Base-by-base conservation (phyloP, 2,329 filamentous ascomycete genomes). In the Exophiala phaeomuriformis region DNA sequence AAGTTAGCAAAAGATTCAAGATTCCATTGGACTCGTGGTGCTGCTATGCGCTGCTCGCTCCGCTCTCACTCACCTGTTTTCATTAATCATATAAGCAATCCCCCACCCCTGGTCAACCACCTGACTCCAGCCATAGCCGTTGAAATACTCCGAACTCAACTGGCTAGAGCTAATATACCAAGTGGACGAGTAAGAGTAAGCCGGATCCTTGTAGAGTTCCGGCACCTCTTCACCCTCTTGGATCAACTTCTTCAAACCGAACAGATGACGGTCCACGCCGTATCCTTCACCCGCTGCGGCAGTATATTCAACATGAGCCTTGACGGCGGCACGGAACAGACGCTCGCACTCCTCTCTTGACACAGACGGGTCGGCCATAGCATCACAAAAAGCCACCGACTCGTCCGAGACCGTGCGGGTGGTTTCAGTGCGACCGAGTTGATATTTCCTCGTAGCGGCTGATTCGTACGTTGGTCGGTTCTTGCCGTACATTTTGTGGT, bases 51-150 rank as follows among this genome's bases (percentile, higher is more conserved):
- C n/a, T n/a, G n/a, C n/a, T 19, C 19, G 19, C 19, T 19, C 19
- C 19, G 19, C 19, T 19, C 19, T 19, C 19, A 19, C 19, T 19
- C 2, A 88, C 85, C 83, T 90, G 72, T 96, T 95, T 78, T 97
- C 91, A 69, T 98, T 98, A 71, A 98, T 97, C 93, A 98, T 98
- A 71, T 98, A 98, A 37, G 93, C 93, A 67, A 98, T 95, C 61
- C 93, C 93, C 73, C 93, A 98, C 31, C 93, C 93, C 56, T 86
- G 88, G 66, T 97, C 90, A 51, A 97, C 86, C 49, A 98, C 93
- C 76, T 98, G 91, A 68, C 87, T 93, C 93, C 93, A 98, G 43
- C 93, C 93, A 72, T 98, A 98, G 28, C 94, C 93, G 69, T 98
- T 98, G 74, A 97, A 98, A 77, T 88, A 96, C 76, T 98, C 94